Evolutionary conservation across 768 basidiomycete genomes (phyloP).

Genomic region (Boletus insuetus): DNA sequence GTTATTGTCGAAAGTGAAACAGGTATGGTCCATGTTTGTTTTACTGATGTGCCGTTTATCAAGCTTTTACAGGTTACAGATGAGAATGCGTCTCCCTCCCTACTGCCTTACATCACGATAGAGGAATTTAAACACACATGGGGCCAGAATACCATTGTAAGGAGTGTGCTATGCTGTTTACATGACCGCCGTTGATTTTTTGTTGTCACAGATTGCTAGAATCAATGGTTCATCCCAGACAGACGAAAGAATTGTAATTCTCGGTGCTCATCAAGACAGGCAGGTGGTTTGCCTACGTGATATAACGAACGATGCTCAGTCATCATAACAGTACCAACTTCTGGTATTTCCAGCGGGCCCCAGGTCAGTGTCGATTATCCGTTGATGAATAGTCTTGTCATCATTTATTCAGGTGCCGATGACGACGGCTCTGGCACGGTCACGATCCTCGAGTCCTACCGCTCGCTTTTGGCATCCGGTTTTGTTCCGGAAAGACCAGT

Average conservation of each 20-base stretch:
- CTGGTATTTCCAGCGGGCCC: constrained; percentile 76
- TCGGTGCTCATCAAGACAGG: constrained; percentile 87
- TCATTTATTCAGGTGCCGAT: constrained; percentile 34
- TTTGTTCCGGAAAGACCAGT: constrained; percentile 42
- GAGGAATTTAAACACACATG: constrained; percentile 76
- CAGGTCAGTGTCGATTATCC: constrained; percentile 44
- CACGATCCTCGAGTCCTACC: constrained; percentile 44
- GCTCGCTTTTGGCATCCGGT: constrained; percentile 39
- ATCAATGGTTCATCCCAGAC: constrained; percentile 67
- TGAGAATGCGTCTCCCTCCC: constrained; percentile 53
- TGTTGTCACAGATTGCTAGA: constrained; percentile 55
- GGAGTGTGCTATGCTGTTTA: constrained; percentile 18
- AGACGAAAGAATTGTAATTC: constrained; percentile 63
- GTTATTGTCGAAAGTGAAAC: constrained; percentile 62
- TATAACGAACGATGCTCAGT: neutral
- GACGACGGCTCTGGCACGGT: constrained; percentile 46
- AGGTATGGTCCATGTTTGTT: constrained; percentile 41
- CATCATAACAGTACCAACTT: constrained; percentile 54
- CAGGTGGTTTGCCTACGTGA: constrained; percentile 17
- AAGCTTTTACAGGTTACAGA: constrained; percentile 52
- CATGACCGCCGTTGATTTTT: neutral
- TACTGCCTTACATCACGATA: constrained; percentile 58
- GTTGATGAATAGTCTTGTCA: neutral
- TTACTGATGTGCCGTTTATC: neutral
- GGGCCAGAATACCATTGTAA: constrained; percentile 80